Conservation (phyloP, 2,329 filamentous ascomycete species). For the Colletotrichum abscissum region DNA sequence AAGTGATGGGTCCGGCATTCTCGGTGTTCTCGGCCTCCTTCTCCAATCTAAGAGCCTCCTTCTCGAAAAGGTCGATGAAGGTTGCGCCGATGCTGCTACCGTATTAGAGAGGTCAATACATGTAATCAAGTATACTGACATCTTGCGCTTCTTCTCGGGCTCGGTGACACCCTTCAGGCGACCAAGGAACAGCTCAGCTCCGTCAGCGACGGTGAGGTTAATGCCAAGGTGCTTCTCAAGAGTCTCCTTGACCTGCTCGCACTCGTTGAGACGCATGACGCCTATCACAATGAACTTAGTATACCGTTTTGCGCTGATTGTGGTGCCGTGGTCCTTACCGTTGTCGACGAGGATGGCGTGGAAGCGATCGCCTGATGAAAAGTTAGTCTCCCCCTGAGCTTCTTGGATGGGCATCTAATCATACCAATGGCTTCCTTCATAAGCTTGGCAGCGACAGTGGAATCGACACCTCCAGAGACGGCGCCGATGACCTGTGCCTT, state of each 20-base stretch:
- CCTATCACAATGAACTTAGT: slow-evolving; percentile 37
- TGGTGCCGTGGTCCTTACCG: slow-evolving; percentile 52
- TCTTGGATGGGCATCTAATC: not conserved
- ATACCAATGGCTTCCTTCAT: slow-evolving; percentile 83
- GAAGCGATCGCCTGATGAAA: slow-evolving; percentile 72
- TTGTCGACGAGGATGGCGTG: slow-evolving; percentile 89
- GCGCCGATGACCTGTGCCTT: slow-evolving; percentile 80
- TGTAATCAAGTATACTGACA: slow-evolving; percentile 58
- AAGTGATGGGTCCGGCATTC: slow-evolving; percentile 81
- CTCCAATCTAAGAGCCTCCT: slow-evolving; percentile 77
- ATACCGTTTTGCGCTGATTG: too few species aligned
- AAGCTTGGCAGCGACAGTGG: slow-evolving; percentile 84
- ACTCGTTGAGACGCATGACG: slow-evolving; percentile 87
- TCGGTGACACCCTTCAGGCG: slow-evolving; percentile 79
- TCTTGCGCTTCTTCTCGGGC: slow-evolving; percentile 90
- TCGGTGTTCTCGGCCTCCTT: slow-evolving; percentile 74
- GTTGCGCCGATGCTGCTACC: slow-evolving; percentile 2
- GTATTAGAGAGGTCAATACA: slow-evolving; percentile 2
- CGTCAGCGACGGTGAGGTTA: slow-evolving; percentile 90
- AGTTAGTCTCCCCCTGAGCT: not conserved
- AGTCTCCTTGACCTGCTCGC: slow-evolving; percentile 81
- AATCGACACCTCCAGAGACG: slow-evolving; percentile 82
- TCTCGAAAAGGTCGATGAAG: slow-evolving; percentile 48
- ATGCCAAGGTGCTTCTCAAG: slow-evolving; percentile 85
- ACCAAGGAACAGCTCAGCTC: slow-evolving; percentile 79